Conservation (phyloP, 2,329 filamentous ascomycete species). For the Orbilia oligospora region DNA sequence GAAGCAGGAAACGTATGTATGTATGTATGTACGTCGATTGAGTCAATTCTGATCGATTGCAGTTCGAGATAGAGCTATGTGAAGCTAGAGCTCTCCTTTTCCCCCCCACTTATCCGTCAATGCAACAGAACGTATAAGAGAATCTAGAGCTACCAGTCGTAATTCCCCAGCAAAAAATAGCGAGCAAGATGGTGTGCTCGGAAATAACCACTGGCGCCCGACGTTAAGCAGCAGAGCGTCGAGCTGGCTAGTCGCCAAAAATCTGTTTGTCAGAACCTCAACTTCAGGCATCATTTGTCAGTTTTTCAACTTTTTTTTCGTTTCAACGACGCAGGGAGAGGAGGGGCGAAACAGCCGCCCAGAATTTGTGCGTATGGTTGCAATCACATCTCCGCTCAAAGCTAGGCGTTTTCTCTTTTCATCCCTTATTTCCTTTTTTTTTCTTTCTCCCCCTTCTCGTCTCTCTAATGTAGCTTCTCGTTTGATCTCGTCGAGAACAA, state of each 20-base stretch:
- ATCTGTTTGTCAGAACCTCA: slow-evolving; percentile 2
- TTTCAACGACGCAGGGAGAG: not conserved
- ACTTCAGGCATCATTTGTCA: slow-evolving; percentile 7
- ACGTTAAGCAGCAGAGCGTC: not conserved
- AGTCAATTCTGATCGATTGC: not conserved
- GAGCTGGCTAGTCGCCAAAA: not conserved
- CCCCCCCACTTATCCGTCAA: not conserved
- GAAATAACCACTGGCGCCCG: slow-evolving; percentile 5
- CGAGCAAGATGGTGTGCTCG: slow-evolving; percentile 13
- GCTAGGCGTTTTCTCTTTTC: not conserved
- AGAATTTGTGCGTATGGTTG: not conserved
- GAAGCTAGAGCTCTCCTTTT: not conserved
- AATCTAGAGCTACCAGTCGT: not conserved
- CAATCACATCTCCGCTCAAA: not conserved
- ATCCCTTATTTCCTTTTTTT: not conserved
- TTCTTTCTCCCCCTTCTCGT: not conserved
- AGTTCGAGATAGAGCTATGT: not conserved
- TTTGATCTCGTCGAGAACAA: slow-evolving; percentile 10
- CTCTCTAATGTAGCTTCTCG: not conserved
- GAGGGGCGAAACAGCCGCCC: slow-evolving; percentile 1
- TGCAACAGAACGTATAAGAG: not conserved
- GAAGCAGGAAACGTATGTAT: too few relatives aligned
- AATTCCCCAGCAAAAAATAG: not conserved
- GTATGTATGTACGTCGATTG: not conserved
- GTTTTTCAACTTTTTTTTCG: not conserved